These are phyloP conservation scores for Hymenoscyphus fructigenus DNA, from an alignment of 2,329 filamentous ascomycete genomes.

Conservation along the genomic window DNA sequence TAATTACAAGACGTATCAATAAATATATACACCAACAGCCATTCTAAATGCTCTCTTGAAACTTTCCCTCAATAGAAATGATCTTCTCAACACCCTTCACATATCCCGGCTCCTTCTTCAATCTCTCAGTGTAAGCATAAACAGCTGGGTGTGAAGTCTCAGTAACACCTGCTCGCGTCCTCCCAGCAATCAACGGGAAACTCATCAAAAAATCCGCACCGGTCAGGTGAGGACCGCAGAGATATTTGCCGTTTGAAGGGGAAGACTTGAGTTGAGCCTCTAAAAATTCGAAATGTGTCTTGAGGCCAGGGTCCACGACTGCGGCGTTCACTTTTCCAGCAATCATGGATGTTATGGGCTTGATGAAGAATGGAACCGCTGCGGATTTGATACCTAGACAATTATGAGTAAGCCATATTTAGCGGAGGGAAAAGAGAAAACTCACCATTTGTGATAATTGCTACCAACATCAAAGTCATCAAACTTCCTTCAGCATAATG, in stretches of 20 bases:
- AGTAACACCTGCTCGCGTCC: conserved; percentile 37
- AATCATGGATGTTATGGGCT: conserved; percentile 58
- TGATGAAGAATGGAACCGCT: conserved; percentile 67
- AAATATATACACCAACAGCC: not conserved
- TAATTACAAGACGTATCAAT: not conserved
- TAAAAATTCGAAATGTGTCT: conserved; percentile 50
- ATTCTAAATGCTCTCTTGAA: conserved; percentile 24
- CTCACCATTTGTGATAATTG: conserved; percentile 57
- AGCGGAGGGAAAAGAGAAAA: conserved; percentile 18
- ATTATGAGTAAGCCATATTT: not conserved
- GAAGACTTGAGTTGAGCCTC: conserved; percentile 48
- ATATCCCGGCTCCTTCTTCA: conserved; percentile 45
- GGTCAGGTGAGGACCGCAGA: conserved; percentile 49
- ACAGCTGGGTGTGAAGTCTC: conserved; percentile 47
- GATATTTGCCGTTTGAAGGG: conserved; percentile 48
- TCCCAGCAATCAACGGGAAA: conserved; percentile 49
- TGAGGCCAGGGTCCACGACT: conserved; percentile 48
- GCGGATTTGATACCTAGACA: conserved; percentile 50
- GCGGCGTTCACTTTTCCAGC: conserved; percentile 44
- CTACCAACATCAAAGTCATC: conserved; percentile 68
- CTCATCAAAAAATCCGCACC: conserved; percentile 53
- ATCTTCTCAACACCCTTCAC: conserved; percentile 49
- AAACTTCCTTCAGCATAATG: conserved; percentile 85
- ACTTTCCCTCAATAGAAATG: conserved; percentile 41
- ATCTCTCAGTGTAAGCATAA: conserved; percentile 44